phyloP scores from a whole-genome alignment of 768 basidiomycete species.

The Termitomyces sp. region DNA sequence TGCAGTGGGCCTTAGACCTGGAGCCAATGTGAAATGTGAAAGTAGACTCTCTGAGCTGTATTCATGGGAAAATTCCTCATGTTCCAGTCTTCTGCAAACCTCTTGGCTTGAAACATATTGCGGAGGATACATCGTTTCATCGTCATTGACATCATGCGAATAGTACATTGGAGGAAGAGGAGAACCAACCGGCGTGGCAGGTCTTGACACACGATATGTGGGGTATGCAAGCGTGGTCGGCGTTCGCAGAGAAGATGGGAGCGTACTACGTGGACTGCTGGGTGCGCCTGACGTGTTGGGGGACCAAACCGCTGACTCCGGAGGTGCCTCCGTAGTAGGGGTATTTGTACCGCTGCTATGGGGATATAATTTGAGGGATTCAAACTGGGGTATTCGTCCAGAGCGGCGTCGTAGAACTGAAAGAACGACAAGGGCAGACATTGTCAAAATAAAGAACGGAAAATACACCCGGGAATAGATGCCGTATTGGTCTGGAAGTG shows the following conservation, averaged over 20 bases:
- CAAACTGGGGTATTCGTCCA: conserved; percentile 20
- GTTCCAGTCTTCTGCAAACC: conserved; percentile 23
- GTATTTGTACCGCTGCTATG: conserved; percentile 19
- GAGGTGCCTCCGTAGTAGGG: conserved; percentile 19
- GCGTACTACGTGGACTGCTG: conserved; percentile 31
- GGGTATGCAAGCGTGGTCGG: conserved; percentile 28
- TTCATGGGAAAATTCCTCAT: conserved; percentile 31
- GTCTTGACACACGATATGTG: conserved; percentile 36
- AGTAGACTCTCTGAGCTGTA: conserved; percentile 14
- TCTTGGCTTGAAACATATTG: conserved; percentile 42
- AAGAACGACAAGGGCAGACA: conserved; percentile 43
- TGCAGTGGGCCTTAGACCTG: conserved; percentile 17
- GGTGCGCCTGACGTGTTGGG: conserved; percentile 30
- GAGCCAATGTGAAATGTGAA: conserved; percentile 34
- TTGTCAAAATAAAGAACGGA: conserved; percentile 41
- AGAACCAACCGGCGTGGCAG: conserved; percentile 35
- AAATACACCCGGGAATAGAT: conserved; percentile 61
- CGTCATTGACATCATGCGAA: conserved; percentile 41
- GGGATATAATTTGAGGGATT: conserved; percentile 26
- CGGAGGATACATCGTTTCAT: conserved; percentile 44
- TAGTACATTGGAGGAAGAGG: conserved; percentile 29
- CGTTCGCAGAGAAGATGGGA: conserved; percentile 36
- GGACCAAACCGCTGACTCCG: conserved; percentile 38
- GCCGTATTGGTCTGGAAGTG: conserved; percentile 66
- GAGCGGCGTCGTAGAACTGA: conserved; percentile 36